Evolutionary conservation across 2,329 filamentous ascomycete species (phyloP).

Genomic region (Curvularia sp.): DNA sequence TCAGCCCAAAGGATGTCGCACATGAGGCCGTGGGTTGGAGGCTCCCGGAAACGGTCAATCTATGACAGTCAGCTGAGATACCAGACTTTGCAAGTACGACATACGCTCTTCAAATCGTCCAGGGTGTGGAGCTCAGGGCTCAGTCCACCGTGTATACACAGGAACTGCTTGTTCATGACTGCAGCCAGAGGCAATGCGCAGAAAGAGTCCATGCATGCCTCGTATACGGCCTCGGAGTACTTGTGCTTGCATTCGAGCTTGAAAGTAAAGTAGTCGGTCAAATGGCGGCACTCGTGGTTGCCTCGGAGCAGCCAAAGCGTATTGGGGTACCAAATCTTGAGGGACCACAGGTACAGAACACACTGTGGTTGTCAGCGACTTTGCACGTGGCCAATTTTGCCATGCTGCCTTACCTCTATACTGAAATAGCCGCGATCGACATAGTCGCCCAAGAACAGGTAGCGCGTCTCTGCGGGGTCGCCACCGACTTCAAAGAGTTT

Average conservation of each 20-base stretch:
- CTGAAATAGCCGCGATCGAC: constrained; percentile 99
- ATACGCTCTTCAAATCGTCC: constrained; percentile 87
- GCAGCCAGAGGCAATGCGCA: constrained; percentile 91
- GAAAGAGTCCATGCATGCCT: constrained; percentile 98
- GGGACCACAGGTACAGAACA: constrained; percentile 94
- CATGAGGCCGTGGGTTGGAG: constrained; percentile 96
- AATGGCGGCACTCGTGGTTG: constrained; percentile 97
- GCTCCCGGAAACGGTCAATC: constrained; percentile 98
- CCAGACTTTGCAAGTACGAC: constrained; percentile 38
- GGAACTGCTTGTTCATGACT: constrained; percentile 99
- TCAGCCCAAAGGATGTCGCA: constrained; percentile 99
- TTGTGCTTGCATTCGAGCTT: constrained; percentile 99
- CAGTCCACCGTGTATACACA: constrained; percentile 96
- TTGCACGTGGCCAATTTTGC: not conserved
- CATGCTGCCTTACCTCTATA: constrained; percentile 71
- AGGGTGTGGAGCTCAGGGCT: constrained; percentile 96
- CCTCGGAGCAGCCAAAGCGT: constrained; percentile 95
- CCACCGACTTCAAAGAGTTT: constrained; percentile 99
- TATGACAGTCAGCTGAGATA: constrained; percentile 51
- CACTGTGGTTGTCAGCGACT: constrained; percentile 64
- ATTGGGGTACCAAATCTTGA: constrained; percentile 99
- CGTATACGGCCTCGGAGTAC: constrained; percentile 94
- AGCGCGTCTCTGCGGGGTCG: constrained; percentile 93
- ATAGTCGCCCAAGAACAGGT: constrained; percentile 97
- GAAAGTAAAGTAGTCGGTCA: constrained; percentile 99